These are phyloP conservation scores for Cytidiella melzeri DNA, from an alignment of 768 basidiomycete species.

Conservation along the genomic window DNA sequence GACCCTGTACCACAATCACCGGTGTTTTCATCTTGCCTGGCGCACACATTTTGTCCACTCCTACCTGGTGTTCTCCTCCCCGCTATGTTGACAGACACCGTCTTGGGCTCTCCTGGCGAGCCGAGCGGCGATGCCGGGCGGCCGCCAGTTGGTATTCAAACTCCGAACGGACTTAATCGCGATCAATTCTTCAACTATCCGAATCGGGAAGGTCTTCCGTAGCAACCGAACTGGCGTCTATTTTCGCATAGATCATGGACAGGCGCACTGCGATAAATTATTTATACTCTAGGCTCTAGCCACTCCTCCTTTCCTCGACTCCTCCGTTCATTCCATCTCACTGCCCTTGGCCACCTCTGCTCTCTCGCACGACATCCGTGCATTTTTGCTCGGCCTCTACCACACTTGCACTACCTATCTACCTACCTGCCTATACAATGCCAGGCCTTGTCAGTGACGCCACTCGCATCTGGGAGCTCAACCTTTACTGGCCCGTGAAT, in stretches of 20 bases:
- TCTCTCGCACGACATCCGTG: not conserved
- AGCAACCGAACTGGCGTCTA: not conserved
- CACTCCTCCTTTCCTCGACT: not conserved
- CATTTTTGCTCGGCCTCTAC: not conserved
- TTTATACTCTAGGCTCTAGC: not conserved
- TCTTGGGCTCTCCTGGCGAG: no score
- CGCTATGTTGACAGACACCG: no score
- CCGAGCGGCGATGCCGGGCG: no score
- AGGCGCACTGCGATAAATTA: not conserved
- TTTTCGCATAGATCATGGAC: not conserved
- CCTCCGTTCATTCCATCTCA: not conserved
- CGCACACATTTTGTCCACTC: no score
- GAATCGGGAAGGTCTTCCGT: not conserved
- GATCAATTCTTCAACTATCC: not conserved
- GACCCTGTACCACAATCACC: no score
- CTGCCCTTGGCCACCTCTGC: no score
- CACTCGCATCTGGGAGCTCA: slow-evolving; percentile 65
- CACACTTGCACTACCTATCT: not conserved
- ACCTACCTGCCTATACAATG: slow-evolving; percentile 1
- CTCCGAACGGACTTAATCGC: not conserved
- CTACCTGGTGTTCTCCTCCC: no score
- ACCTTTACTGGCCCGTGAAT: slow-evolving; percentile 56
- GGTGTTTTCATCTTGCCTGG: no score
- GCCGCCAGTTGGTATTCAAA: not conserved
- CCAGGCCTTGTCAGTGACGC: slow-evolving; percentile 48